Conservation (phyloP, 2,329 filamentous ascomycete genomes). For the Domatiomyces globalis region DNA sequence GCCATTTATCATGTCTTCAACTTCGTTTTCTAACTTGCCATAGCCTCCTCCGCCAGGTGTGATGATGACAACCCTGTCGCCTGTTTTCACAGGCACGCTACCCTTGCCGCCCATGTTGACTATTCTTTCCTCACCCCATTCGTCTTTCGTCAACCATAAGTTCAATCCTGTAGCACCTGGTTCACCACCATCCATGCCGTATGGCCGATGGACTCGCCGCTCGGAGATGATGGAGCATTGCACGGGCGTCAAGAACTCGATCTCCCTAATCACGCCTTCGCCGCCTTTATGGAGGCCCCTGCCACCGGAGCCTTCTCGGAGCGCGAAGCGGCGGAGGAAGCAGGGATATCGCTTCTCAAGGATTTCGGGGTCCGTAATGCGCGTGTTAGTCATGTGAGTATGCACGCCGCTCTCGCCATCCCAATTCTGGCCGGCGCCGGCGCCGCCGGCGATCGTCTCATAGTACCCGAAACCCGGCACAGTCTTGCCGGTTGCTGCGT, state of each 20-base stretch:
- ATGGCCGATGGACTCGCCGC: constrained; percentile 16
- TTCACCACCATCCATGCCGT: constrained; percentile 19
- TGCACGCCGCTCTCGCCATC: constrained; percentile 64
- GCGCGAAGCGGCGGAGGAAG: constrained; percentile 53
- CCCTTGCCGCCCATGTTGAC: constrained; percentile 19
- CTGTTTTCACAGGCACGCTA: constrained; percentile 19
- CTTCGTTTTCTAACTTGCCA: neutral
- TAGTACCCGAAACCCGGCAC: constrained; percentile 54
- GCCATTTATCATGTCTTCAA: too few relatives aligned
- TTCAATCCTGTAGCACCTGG: constrained; percentile 14
- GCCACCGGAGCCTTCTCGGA: constrained; percentile 51
- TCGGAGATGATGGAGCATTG: constrained; percentile 39
- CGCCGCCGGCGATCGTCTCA: constrained; percentile 69
- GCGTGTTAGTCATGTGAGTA: constrained; percentile 74
- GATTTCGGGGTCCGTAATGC: constrained; percentile 67
- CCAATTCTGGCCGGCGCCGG: constrained; percentile 59
- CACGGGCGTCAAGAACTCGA: constrained; percentile 65
- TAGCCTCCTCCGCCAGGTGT: constrained; percentile 13
- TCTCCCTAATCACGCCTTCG: constrained; percentile 62
- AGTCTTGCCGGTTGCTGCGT: constrained; percentile 1
- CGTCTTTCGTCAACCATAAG: constrained; percentile 16
- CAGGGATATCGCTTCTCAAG: constrained; percentile 68
- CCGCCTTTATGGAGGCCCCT: constrained; percentile 55
- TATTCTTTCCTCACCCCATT: constrained; percentile 5
- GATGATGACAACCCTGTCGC: constrained; percentile 26